A percentile compares a stretch with the other conserved stretches of the same genome.
phyloP scores from a whole-genome alignment of 2,329 filamentous ascomycete genomes.

The Ramularia endophylla region DNA sequence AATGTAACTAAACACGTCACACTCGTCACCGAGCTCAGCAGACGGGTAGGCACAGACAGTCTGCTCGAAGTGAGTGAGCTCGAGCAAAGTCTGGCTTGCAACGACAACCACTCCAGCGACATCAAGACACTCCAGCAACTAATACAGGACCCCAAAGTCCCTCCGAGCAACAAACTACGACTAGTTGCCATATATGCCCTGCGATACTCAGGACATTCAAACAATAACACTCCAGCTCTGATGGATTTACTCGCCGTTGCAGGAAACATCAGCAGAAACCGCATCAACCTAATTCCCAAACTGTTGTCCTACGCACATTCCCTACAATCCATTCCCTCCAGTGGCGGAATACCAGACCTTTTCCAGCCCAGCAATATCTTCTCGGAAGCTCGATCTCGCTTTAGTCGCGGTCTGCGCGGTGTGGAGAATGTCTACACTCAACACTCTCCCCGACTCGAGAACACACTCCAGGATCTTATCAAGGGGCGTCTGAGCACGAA shows the following conservation, averaged over 20 bases:
- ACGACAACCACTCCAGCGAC: conserved; percentile 87
- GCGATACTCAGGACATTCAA: conserved; percentile 81
- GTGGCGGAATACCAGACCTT: conserved; percentile 76
- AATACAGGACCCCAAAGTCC: conserved; percentile 72
- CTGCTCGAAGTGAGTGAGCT: conserved; percentile 95
- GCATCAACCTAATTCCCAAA: conserved; percentile 74
- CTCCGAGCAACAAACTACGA: conserved; percentile 76
- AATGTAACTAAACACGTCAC: conserved; percentile 99
- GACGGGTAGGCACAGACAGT: conserved; percentile 77
- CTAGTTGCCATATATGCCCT: conserved; percentile 92
- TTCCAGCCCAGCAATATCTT: conserved; percentile 92
- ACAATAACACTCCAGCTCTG: conserved; percentile 76
- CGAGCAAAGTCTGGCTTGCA: conserved; percentile 94
- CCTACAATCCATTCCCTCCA: conserved; percentile 61
- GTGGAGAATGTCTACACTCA: conserved; percentile 99
- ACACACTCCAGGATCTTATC: conserved; percentile 84
- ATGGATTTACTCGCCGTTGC: conserved; percentile 80
- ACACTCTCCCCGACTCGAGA: conserved; percentile 82
- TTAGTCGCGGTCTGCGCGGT: conserved; percentile 84
- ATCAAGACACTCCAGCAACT: conserved; percentile 87
- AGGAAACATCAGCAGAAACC: conserved; percentile 69
- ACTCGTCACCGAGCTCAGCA: conserved; percentile 85
- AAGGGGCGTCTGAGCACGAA: conserved; percentile 82
- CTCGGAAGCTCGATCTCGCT: conserved; percentile 75
- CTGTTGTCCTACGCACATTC: conserved; percentile 81